Evolutionary conservation across 768 basidiomycete genomes (phyloP).

Genomic region (Auricularia sp.): DNA sequence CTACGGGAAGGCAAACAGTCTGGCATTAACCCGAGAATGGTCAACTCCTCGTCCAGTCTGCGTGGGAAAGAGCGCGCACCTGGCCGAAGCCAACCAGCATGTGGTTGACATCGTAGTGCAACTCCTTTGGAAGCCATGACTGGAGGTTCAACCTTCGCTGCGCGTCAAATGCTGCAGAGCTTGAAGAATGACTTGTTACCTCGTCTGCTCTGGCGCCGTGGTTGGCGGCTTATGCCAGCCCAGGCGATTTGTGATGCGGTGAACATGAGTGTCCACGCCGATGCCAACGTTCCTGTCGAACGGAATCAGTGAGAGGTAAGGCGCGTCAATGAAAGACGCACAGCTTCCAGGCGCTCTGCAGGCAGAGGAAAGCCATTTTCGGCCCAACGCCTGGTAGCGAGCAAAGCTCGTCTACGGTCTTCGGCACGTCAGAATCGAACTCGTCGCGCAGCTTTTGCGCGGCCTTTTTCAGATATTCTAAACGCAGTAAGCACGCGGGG

Average conservation of each 20-base stretch:
- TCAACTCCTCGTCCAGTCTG: background rate
- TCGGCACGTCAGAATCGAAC: conserved; percentile 77
- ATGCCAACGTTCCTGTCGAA: conserved; percentile 68
- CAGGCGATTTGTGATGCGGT: conserved; percentile 86
- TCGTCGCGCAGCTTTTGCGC: conserved; percentile 59
- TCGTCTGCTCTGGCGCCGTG: conserved; percentile 78
- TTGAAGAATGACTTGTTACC: conserved; percentile 32
- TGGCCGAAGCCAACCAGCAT: conserved; percentile 81
- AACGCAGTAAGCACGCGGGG: too few species aligned
- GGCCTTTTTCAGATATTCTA: conserved; percentile 44
- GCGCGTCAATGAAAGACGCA: conserved; percentile 23
- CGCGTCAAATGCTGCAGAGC: background rate
- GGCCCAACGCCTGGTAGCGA: conserved; percentile 87
- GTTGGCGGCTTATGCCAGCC: conserved; percentile 87
- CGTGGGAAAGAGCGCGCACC: conserved; percentile 28
- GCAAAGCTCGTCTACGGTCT: conserved; percentile 80
- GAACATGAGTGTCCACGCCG: conserved; percentile 94
- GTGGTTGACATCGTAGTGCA: conserved; percentile 69
- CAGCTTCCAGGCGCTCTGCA: conserved; percentile 82
- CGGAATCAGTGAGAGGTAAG: background rate
- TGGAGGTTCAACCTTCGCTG: conserved; percentile 55
- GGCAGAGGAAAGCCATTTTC: conserved; percentile 86
- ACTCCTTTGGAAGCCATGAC: conserved; percentile 71
- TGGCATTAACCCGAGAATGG: conserved; percentile 17
- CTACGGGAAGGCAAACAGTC: conserved; percentile 59